Conservation (phyloP, 2,329 filamentous ascomycete genomes). For the Neodidymelliopsis sp. region DNA sequence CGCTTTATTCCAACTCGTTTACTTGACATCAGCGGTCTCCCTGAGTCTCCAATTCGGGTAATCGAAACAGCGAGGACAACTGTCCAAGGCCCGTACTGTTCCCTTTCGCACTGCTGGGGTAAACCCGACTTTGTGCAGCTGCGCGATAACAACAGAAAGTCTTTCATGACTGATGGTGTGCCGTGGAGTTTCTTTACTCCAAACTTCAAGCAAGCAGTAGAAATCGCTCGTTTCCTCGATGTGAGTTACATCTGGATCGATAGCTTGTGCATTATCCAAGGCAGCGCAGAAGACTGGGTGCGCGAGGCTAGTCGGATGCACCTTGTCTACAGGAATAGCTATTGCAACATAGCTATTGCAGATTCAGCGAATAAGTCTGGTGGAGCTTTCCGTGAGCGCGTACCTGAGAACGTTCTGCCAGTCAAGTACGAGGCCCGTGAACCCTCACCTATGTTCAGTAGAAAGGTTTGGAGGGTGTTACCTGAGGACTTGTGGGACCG, state of each 20-base stretch:
- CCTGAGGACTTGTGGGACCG: slow-evolving; percentile 29
- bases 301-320: slow-evolving; percentile 35
- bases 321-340: slow-evolving; percentile 37
- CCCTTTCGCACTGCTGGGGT: slow-evolving; percentile 37
- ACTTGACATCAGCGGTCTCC: slow-evolving; percentile 21
- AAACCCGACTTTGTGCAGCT: slow-evolving; percentile 18
- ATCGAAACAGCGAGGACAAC: slow-evolving; percentile 22
- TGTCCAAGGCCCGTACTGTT: slow-evolving; percentile 28
- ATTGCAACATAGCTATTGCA: slow-evolving; percentile 39
- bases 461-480: slow-evolving; percentile 27
- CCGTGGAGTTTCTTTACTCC: slow-evolving; percentile 20
- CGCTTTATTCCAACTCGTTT: slow-evolving; percentile 33
- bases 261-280: slow-evolving; percentile 31
- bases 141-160: slow-evolving; percentile 5
- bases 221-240: slow-evolving; percentile 28
- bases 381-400: slow-evolving; percentile 32
- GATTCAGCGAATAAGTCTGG: slow-evolving; percentile 28
- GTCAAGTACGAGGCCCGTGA: slow-evolving; percentile 17
- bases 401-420: slow-evolving; percentile 22
- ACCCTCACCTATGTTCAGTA: slow-evolving; percentile 20
- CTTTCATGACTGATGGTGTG: slow-evolving; percentile 27
- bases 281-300: slow-evolving; percentile 25
- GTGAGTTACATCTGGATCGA: slow-evolving; percentile 41
- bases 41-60: slow-evolving; percentile 13
- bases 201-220: slow-evolving; percentile 38